Percentiles rank a stretch among this genome's conserved stretches.
These are phyloP conservation scores for Penicillium sp. DNA, from an alignment of 2,329 filamentous ascomycete species.

Conservation along the genomic window DNA sequence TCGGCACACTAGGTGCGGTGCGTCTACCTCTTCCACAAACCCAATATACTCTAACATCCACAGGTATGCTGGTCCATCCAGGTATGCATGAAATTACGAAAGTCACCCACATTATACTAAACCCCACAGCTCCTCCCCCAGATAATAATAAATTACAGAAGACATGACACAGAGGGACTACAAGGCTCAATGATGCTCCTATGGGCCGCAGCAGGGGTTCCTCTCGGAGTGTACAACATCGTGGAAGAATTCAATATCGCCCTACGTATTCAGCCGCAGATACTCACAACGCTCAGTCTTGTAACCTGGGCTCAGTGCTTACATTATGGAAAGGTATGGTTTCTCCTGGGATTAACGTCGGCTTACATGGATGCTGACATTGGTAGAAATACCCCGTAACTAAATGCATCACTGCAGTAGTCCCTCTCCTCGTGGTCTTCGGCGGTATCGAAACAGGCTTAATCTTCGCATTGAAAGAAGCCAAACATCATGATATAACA, in stretches of 20 bases:
- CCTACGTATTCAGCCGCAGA: conserved; percentile 52
- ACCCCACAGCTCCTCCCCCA: conserved; percentile 60
- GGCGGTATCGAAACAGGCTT: conserved; percentile 56
- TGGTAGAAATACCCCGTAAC: conserved; percentile 49
- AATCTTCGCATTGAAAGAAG: conserved; percentile 53
- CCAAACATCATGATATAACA: conserved; percentile 41
- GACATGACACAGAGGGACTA: conserved; percentile 61
- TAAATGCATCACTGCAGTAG: conserved; percentile 47
- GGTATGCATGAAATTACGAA: conserved; percentile 33
- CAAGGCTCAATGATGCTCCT: conserved; percentile 68
- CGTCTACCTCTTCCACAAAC: background rate
- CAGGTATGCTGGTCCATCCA: conserved; percentile 62
- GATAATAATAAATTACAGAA: conserved; percentile 62
- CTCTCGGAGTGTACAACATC: conserved; percentile 59
- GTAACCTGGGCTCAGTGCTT: conserved; percentile 49
- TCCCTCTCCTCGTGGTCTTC: conserved; percentile 53
- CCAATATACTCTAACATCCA: background rate
- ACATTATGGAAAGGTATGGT: background rate
- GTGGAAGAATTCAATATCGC: conserved; percentile 51
- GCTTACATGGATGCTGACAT: conserved; percentile 1
- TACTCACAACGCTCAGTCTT: conserved; percentile 50
- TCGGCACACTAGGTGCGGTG: conserved; percentile 30
- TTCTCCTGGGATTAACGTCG: too few species aligned
- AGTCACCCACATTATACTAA: background rate
- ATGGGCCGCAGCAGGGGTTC: conserved; percentile 61